Base-by-base conservation (phyloP, 2,329 filamentous ascomycete species). In the Ramularia endophylla region DNA sequence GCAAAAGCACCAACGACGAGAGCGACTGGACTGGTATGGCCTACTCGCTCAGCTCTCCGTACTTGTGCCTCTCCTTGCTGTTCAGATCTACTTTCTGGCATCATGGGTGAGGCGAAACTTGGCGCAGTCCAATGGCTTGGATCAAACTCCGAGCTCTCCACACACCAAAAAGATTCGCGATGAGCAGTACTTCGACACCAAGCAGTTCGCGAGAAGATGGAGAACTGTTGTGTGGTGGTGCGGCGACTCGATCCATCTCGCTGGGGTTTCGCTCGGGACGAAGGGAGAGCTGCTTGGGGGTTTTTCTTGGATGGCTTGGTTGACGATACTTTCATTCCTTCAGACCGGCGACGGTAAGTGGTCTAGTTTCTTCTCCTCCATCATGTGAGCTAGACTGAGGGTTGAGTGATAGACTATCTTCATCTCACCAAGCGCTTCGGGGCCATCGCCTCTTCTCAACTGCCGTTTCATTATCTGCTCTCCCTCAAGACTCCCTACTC, bases 391-490 rank as follows among this genome's bases (percentile, higher is more conserved):
- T 25, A 25, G 6, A 11, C 22, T 25, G 22, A 25, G 11, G 22
- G 11, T 25, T 11, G 22, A 25, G 22, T 11, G 11, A 18, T 29
- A 79, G 78, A 81, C 58, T 81, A 81, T 42, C 65, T 81, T 20
- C 78, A 81, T 57, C 62, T 81, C 17, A 81, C 78, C 17, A 81
- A 80, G 61, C 71, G 77, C 4, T 68, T 81, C 39, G 78, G 74
- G 13, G 75, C 77, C 34, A 68, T 81, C 36, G 75, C 67, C 16
- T 67, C 77, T 5, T 80, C 77, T 7, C 78, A 81, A 51, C 57
- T 78, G 1, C 78, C 78, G 1, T 57, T 80, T 2, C 77, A 80
- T 40, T 77, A 79, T 42, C 65, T 80, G 5, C 68, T 82, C 44
- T 63, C 72, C 12, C 64, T 74, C 41, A 70, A 71, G 39, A 67